Conservation (phyloP, 2,329 filamentous ascomycete genomes). For the Aspergillus sojae region DNA sequence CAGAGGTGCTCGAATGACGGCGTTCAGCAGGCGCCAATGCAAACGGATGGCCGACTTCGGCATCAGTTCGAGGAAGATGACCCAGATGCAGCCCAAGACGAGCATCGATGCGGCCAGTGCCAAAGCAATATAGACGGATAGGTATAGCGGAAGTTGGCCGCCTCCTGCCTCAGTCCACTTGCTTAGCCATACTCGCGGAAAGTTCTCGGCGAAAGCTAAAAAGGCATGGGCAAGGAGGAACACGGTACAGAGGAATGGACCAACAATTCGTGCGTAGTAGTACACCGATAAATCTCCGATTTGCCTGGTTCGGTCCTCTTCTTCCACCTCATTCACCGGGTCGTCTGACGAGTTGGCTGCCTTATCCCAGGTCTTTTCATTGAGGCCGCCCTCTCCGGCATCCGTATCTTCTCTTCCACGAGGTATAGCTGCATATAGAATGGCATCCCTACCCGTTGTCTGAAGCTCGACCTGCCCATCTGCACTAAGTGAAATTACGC, state of each 20-base stretch:
- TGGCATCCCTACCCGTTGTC: too few species aligned
- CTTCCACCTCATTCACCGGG: too few species aligned
- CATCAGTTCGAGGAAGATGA: constrained; percentile 8
- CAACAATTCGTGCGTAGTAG: neutral
- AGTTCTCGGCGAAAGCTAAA: neutral
- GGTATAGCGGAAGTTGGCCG: neutral
- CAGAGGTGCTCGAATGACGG: constrained; percentile 18
- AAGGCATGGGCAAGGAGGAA: neutral
- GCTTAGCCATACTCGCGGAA: constrained; percentile 29
- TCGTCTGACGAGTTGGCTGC: too few species aligned
- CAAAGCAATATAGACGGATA: constrained; percentile 1
- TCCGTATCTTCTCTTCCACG: too few species aligned
- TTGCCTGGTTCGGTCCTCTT: too few species aligned
- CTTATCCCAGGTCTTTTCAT: too few species aligned
- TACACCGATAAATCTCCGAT: too few species aligned
- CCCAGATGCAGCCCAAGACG: neutral
- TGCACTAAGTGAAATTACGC: neutral
- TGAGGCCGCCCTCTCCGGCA: too few species aligned
- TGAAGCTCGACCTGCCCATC: neutral
- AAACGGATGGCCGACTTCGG: constrained; percentile 9
- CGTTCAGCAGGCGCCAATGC: constrained; percentile 9
- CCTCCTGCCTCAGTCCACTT: constrained; percentile 26
- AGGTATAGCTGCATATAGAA: too few species aligned
- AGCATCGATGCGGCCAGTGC: constrained; percentile 1
- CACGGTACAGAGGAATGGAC: neutral